Base-by-base conservation (phyloP, 1,284 basidiomycete species). In the Tilletia indica region DNA sequence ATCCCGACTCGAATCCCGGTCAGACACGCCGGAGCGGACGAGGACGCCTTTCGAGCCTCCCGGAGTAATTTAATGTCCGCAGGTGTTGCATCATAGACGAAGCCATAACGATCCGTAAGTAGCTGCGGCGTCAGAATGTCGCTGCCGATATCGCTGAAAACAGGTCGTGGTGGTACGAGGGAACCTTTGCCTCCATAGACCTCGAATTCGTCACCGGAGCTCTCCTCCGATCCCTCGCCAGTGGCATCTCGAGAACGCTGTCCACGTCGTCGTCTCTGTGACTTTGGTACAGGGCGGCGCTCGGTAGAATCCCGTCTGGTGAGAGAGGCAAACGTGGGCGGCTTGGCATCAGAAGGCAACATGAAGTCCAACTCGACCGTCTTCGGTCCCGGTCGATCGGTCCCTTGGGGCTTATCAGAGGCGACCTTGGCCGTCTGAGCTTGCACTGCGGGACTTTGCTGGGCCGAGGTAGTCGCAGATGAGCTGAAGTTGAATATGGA, bases 31-130 rank as follows among this genome's bases (percentile, higher is more conserved):
- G 92, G 92, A 0, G 91, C 91, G 0, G 90, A 89, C 76, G 88
- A 91, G 42, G 88, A 87, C 75, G 91, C 92, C 77, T 91, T 91
- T 85, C 88, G 87, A 47, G 91, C 91, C 61, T 91, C 88, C 8
- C 90, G 83, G 39, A 94, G 87, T 25, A 94, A 86, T 19, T 93
- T 86, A n/a, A 92, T 87, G 78, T 94, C 93, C 75, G 93, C 92
- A 78, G 89, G 87, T 89, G 80, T 81, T 12, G 78, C 78, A 78
- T 93, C 92, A 77, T 94, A 97, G 81, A 97, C 91, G 86, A 98
- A 98, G 0, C 96, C 96, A 82, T 93, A 98, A 9, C 93, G 90
- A 80, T 97, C 96, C 4, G 94, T 94, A 76, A 97, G 86, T 1
- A 90, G 89, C 63, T 90, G 88, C 54, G 89, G 88, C 21, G 89